These are phyloP conservation scores for Quercus alba DNA, from an alignment of 306 rosid species.

Conservation along the genomic window DNA sequence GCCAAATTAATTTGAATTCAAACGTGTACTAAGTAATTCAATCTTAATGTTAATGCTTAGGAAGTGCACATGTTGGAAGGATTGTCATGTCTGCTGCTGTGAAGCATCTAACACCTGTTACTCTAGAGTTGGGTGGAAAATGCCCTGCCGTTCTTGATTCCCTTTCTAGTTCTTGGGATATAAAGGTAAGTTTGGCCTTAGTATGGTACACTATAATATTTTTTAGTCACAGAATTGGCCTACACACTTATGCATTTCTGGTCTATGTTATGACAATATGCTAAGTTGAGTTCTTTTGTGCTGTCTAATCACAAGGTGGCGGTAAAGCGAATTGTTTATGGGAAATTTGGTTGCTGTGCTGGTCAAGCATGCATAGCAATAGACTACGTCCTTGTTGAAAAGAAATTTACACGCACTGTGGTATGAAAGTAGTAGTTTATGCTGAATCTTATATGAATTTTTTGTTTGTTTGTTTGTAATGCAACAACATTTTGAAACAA, in stretches of 20 bases:
- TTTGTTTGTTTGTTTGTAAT: not conserved
- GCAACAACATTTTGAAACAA: not conserved
- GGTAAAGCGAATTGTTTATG: slow-evolving; percentile 46
- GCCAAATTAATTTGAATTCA: too few relatives aligned
- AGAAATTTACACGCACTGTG: slow-evolving; percentile 39
- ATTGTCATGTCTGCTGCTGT: slow-evolving; percentile 68
- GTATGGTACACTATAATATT: not conserved
- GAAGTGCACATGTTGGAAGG: slow-evolving; percentile 53
- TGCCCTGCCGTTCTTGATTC: slow-evolving; percentile 78
- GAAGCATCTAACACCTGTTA: slow-evolving; percentile 68
- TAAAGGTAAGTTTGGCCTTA: slow-evolving; percentile 30
- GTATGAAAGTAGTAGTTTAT: slow-evolving; percentile 25
- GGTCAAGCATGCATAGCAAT: slow-evolving; percentile 82
- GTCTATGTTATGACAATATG: not conserved
- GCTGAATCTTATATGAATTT: not conserved
- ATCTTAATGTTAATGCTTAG: slow-evolving; percentile 21
- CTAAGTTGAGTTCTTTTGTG: not conserved
- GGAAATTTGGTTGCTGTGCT: slow-evolving; percentile 69
- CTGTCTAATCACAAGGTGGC: slow-evolving; percentile 44
- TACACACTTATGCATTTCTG: too few relatives aligned
- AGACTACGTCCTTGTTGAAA: slow-evolving; percentile 63
- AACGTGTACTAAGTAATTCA: not conserved
- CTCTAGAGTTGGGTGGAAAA: slow-evolving; percentile 77
- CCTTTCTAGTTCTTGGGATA: slow-evolving; percentile 54
- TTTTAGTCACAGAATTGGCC: too few relatives aligned